Evolutionary conservation across 2,329 filamentous ascomycete genomes (phyloP).

Genomic region (Trichophyton schoenleinii): DNA sequence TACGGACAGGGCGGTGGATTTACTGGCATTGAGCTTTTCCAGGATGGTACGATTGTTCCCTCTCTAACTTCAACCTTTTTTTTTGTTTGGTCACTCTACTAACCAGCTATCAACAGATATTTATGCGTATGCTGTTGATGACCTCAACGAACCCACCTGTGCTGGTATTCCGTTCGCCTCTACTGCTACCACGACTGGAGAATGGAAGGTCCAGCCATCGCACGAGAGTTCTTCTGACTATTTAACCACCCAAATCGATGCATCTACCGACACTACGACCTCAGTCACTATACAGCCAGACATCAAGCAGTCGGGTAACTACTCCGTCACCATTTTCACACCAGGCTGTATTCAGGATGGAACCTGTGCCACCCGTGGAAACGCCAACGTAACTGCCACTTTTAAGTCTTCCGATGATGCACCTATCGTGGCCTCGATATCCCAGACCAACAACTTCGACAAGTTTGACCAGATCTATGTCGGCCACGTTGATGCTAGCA

Average conservation of each 20-base stretch:
- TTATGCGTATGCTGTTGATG: conserved; percentile 68
- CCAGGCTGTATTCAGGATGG: conserved; percentile 75
- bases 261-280: conserved; percentile 45
- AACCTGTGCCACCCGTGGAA: conserved; percentile 63
- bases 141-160: conserved; percentile 82
- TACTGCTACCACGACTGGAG: conserved; percentile 54
- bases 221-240: conserved; percentile 58
- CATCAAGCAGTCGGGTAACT: conserved; percentile 79
- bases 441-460: conserved; percentile 88
- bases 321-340: conserved; percentile 81
- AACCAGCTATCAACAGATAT: conserved; percentile 42
- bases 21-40: conserved; percentile 72
- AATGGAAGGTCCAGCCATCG: conserved; percentile 60
- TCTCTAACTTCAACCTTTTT: neutral
- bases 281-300: conserved; percentile 71
- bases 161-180: conserved; percentile 53
- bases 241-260: conserved; percentile 53
- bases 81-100: neutral
- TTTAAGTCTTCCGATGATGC: conserved; percentile 43
- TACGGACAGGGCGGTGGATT: conserved; percentile 79
- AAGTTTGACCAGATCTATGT: conserved; percentile 92
- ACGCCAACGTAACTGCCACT: conserved; percentile 65
- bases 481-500: conserved; percentile 67
- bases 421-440: conserved; percentile 52
- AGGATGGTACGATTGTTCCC: conserved; percentile 44